Evolutionary conservation across 1,139 yeast species (phyloP).

Genomic region (Sugiyamaella pinicola): DNA sequence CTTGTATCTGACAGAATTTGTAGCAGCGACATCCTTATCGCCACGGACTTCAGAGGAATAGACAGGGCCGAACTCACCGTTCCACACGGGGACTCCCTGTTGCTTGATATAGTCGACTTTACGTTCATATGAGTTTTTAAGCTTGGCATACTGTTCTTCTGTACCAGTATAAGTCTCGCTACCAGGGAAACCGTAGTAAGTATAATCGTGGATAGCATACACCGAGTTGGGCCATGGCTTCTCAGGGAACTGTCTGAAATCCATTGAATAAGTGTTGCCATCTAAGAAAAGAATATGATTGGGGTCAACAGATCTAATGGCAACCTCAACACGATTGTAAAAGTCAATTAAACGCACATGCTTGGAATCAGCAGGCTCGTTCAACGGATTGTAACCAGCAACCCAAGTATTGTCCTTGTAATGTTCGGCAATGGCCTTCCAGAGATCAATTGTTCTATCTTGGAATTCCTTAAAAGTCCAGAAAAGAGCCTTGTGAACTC

Average conservation of each 20-base stretch:
- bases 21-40: slow-evolving; percentile 44
- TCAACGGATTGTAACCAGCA: slow-evolving; percentile 53
- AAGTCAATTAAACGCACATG: slow-evolving; percentile 45
- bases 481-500: slow-evolving; percentile 48
- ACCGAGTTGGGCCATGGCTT: slow-evolving; percentile 45
- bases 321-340: slow-evolving; percentile 43
- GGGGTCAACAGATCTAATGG: slow-evolving; percentile 47
- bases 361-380: slow-evolving; percentile 50
- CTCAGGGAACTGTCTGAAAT: slow-evolving; percentile 49
- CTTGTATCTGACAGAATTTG: slow-evolving; percentile 46
- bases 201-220: slow-evolving; percentile 51
- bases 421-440: slow-evolving; percentile 48
- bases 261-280: slow-evolving; percentile 53
- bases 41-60: slow-evolving; percentile 50
- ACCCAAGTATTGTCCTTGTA: slow-evolving; percentile 49
- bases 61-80: slow-evolving; percentile 56
- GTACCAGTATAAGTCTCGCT: slow-evolving; percentile 43
- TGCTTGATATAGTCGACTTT: slow-evolving; percentile 48
- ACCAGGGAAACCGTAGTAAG: slow-evolving; percentile 47
- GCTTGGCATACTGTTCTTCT: slow-evolving; percentile 41
- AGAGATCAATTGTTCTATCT: slow-evolving; percentile 47
- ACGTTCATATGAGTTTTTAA: slow-evolving; percentile 45
- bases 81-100: slow-evolving; percentile 51
- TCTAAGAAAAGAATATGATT: slow-evolving; percentile 51
- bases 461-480: slow-evolving; percentile 52